Conservation (phyloP, 805 yeast genomes). For the Yarrowia deformans region DNA sequence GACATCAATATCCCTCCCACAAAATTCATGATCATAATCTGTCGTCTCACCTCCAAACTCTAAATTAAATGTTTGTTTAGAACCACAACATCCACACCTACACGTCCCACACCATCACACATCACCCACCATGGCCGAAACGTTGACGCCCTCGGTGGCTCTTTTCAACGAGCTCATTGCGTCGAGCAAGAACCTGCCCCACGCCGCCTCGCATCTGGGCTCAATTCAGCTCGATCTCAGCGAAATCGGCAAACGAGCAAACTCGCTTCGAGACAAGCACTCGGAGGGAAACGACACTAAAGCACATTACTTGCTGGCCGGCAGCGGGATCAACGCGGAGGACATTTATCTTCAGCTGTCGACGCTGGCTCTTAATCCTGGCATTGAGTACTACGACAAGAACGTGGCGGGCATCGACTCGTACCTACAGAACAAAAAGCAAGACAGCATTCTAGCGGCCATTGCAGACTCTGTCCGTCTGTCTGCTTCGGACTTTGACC, state of each 20-base stretch:
- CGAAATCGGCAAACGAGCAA: slow-evolving; percentile 76
- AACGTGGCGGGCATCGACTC: slow-evolving; percentile 52
- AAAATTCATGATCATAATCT: not conserved
- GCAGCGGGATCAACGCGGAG: slow-evolving; percentile 86
- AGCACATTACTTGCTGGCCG: slow-evolving; percentile 84
- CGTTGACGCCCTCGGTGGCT: slow-evolving; percentile 47
- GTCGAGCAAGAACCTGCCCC: slow-evolving; percentile 77
- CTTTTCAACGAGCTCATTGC: slow-evolving; percentile 75
- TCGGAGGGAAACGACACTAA: slow-evolving; percentile 52
- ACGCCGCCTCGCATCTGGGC: slow-evolving; percentile 69
- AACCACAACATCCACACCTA: not conserved
- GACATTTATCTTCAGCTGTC: slow-evolving; percentile 69
- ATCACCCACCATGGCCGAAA: slow-evolving; percentile 19
- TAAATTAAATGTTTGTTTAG: slow-evolving; percentile 21
- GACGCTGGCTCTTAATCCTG: slow-evolving; percentile 50
- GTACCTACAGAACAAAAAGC: slow-evolving; percentile 72
- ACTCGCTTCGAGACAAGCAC: slow-evolving; percentile 65
- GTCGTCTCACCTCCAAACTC: not conserved
- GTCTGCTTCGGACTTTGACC: slow-evolving; percentile 85
- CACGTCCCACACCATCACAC: slow-evolving; percentile 2
- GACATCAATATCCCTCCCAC: too few relatives aligned
- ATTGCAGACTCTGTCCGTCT: slow-evolving; percentile 78
- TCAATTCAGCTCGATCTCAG: slow-evolving; percentile 78
- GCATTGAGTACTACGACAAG: slow-evolving; percentile 40
- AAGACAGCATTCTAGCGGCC: slow-evolving; percentile 80